Evolutionary conservation across 2,329 filamentous ascomycete species (phyloP).

Genomic region (Nemania sp.): DNA sequence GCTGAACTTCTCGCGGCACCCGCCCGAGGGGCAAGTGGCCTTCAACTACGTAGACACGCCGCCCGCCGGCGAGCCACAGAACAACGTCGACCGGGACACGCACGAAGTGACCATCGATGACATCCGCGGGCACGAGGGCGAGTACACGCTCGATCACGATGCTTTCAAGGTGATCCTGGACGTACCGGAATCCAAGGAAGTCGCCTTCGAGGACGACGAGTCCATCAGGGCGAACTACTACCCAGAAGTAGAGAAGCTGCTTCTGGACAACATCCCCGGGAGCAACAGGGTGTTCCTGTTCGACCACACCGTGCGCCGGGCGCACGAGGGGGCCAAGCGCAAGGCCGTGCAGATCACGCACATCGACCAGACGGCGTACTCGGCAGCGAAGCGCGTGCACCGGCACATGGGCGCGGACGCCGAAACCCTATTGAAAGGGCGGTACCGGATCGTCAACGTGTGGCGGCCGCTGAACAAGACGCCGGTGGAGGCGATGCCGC

Average conservation of each 20-base stretch:
- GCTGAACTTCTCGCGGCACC: constrained; percentile 68
- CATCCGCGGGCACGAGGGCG: constrained; percentile 69
- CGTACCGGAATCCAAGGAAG: constrained; percentile 59
- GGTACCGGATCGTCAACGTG: constrained; percentile 85
- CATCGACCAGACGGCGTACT: constrained; percentile 77
- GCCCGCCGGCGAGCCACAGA: constrained; percentile 61
- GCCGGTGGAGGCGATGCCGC: constrained; percentile 67
- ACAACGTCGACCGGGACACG: constrained; percentile 61
- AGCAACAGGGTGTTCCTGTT: constrained; percentile 72
- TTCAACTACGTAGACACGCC: constrained; percentile 70
- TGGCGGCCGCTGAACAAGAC: constrained; percentile 69
- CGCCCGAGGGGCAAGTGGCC: constrained; percentile 61
- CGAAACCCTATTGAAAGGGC: constrained; percentile 66
- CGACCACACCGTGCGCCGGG: constrained; percentile 84
- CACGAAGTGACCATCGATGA: constrained; percentile 67
- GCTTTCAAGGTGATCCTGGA: constrained; percentile 70
- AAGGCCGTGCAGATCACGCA: constrained; percentile 74
- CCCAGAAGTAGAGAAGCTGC: constrained; percentile 75
- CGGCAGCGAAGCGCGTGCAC: constrained; percentile 68
- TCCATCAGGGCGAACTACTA: constrained; percentile 77
- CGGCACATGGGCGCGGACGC: constrained; percentile 60
- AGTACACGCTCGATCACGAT: constrained; percentile 70
- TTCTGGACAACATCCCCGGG: constrained; percentile 69
- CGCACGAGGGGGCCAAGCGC: constrained; percentile 60
- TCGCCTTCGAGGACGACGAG: constrained; percentile 68